Base-by-base conservation (phyloP, 495 filamentous ascomycete genomes). In the Sordaria brevicollis region DNA sequence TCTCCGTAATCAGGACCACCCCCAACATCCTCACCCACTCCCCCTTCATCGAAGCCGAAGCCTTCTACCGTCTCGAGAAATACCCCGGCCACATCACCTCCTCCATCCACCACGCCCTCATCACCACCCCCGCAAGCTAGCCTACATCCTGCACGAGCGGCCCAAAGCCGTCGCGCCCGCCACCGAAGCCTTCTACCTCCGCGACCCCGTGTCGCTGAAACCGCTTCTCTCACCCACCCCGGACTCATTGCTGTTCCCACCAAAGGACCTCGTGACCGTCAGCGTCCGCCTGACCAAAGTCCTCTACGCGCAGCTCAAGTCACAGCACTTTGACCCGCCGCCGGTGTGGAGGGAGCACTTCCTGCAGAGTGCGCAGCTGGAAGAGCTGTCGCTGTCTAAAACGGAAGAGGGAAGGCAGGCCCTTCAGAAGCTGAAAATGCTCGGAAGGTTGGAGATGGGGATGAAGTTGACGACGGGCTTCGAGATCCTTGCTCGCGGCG, bases 401-500 rank as follows among this genome's bases (percentile, higher is more conserved):
- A 31, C 25, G 2, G 25, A 31, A 5, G 72, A 43, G 38, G 70
- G 25, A n/a, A 39, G 17, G 54, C 69, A n/a, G 65, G 67, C 10
- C 25, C 75, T 33, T 68, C 76, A 13, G 75, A 83, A 31, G 72
- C 70, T 77, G 69, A 80, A 77, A 65, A 74, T 54, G 9, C 79
- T 86, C 65, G 76, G 78, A 4, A 81, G 81, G n/a, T 76, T 89
- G 5, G 92, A 94, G 69, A 81, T 91, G 10, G 94, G 94, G 6
- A 94, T 96, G 89, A 99, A 97, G 79, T 76, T 97, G 19, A 85
- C 93, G 5, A 92, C 90, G 71, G 96, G 94, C 0, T 92, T 97
- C 74, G 95, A 98, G 81, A 95, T 98, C 88, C 85, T 98, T 21
- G 76, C 93, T 1, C 79, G 79, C 15, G 86, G 91, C 73, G 83